Percentiles rank a stretch among this genome's conserved stretches.
phyloP scores from a whole-genome alignment of 176 grass and related monocot species.

The sorghum (Sorghum bicolor) region DNA sequence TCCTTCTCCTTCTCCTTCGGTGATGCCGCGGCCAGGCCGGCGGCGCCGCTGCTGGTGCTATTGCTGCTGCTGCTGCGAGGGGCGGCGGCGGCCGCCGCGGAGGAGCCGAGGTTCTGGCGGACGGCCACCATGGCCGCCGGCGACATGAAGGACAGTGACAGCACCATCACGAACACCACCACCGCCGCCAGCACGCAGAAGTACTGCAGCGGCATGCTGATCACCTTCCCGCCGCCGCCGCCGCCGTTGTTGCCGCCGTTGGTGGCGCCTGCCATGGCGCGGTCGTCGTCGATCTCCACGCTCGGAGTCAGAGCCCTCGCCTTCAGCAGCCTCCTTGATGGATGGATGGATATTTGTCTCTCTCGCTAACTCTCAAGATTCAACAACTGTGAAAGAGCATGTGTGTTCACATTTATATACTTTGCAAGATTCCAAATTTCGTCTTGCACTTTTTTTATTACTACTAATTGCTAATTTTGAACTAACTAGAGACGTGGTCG shows the following conservation, averaged over 20 bases:
- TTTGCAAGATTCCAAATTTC: neutral
- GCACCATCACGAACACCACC: conserved; percentile 37
- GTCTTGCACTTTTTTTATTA: neutral
- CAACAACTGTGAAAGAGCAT: neutral
- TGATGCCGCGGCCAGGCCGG: neutral
- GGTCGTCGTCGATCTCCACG: neutral
- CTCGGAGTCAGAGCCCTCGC: neutral
- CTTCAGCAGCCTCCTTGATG: neutral
- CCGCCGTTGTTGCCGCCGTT: neutral
- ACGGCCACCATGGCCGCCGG: conserved; percentile 42
- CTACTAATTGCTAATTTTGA: neutral
- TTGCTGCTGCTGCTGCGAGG: neutral
- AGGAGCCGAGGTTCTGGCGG: conserved; percentile 37
- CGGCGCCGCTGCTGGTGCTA: neutral
- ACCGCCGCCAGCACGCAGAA: conserved; percentile 49
- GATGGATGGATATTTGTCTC: neutral
- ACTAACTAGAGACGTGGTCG: neutral
- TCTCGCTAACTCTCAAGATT: neutral
- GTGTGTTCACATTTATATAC: neutral
- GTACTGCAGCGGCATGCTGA: conserved; percentile 57
- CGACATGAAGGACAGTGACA: conserved; percentile 41
- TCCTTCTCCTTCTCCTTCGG: neutral
- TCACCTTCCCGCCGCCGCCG: conserved; percentile 24
- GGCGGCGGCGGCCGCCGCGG: neutral
- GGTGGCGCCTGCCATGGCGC: conserved; percentile 35